Conservation (phyloP, 78 protist genomes). For the Dictyostelium brefeldianum region DNA sequence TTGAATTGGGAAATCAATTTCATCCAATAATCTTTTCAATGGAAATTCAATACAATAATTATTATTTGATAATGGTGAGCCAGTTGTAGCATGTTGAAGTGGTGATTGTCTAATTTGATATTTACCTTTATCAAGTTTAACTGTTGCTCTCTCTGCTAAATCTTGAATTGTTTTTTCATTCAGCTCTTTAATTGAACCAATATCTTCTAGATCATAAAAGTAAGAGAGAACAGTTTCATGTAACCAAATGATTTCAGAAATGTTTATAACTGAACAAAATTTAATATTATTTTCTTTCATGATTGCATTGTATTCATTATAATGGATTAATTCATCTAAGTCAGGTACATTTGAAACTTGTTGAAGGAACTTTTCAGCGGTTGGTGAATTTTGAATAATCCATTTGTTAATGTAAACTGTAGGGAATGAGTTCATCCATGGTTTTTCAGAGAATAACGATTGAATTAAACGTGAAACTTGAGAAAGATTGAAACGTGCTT, state of each 20-base stretch:
- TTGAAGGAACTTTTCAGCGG: constrained; percentile 35
- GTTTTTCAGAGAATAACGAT: constrained; percentile 39
- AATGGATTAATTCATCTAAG: constrained; percentile 48
- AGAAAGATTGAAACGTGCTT: constrained; percentile 47
- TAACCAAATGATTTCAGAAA: constrained; percentile 58
- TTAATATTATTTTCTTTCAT: constrained; percentile 54
- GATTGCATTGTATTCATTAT: constrained; percentile 47
- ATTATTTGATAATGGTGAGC: not conserved
- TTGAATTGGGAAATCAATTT: constrained; percentile 42
- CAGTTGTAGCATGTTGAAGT: not conserved
- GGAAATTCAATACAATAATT: not conserved
- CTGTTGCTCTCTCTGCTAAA: not conserved
- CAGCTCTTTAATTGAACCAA: constrained; percentile 1
- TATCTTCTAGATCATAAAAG: constrained; percentile 46
- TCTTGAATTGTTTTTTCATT: not conserved
- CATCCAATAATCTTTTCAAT: constrained; percentile 17
- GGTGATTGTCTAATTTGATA: not conserved
- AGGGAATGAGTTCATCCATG: constrained; percentile 40
- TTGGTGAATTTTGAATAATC: not conserved
- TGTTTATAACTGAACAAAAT: constrained; percentile 52
- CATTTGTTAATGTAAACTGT: constrained; percentile 14
- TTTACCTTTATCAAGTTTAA: constrained; percentile 3
- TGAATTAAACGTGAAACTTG: constrained; percentile 45
- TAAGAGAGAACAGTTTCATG: constrained; percentile 40
- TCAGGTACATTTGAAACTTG: constrained; percentile 31